Evolutionary conservation across 306 rosid genomes (phyloP), one percentile per base, ranked within the genome.

Genomic region (Lithocarpus polystachyus): DNA sequence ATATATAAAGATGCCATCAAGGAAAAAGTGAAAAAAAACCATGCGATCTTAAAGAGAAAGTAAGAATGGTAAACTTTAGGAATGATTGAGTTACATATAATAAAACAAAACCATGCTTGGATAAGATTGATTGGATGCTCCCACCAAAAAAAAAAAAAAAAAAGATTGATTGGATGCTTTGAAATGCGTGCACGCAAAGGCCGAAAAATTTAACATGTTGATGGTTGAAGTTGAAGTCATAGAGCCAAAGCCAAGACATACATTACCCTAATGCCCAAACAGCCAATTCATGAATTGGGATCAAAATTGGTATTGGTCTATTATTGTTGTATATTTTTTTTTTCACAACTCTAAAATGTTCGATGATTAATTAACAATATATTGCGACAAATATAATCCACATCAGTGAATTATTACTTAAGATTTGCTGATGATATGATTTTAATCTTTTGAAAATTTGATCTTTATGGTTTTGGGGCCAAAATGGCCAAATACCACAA

Each of bases 151-250:
- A n/a, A n/a, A n/a, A n/a, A n/a, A n/a, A n/a, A n/a, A n/a, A n/a
- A n/a, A 75, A 75, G 77, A 48, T 73, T 52, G 75, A 75, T 84
- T 45, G 59, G 72, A 23, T 51, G 76, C 82, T 59, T 84, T 35
- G 55, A 80, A 76, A 83, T 73, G 83, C 87, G 89, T 88, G 89
- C 89, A 89, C 88, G 88, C 85, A 85, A 85, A 83, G 67, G 79
- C 69, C 51, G 87, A 74, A 35, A 74, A 76, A 5, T 20, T 10
- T 20, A 20, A 75, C 56, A 56, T 55, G 45, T 37, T 37, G 11
- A 37, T 8, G 45, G 10, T 37, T 37, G 45, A 37, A 37, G 79
- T 71, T 77, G 37, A 64, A 33, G 29, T 76, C 40, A 45, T 40
- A 68, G 18, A 28, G 82, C 82, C 54, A 33, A 72, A 28, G 82